phyloP scores from a whole-genome alignment of 2,329 filamentous ascomycete genomes.

The Aphanoascus verrucosus region DNA sequence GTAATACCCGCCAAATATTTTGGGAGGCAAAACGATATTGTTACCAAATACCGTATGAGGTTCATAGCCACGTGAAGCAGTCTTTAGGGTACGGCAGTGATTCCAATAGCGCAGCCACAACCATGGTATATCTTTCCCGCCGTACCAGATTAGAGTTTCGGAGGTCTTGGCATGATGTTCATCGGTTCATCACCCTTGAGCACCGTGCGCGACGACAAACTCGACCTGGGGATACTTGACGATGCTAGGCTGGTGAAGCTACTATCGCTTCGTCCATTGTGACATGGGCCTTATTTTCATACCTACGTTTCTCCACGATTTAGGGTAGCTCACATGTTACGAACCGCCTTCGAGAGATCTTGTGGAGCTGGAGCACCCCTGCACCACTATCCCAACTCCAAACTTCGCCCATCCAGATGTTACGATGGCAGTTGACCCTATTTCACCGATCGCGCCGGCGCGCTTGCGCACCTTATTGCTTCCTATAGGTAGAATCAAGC shows the following conservation, averaged over 20 bases:
- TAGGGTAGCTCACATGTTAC: not conserved
- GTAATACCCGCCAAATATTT: too few relatives aligned
- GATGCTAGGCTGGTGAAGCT: not conserved
- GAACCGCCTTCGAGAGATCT: not conserved
- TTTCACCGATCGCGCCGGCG: constrained; percentile 83
- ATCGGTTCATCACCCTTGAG: too few relatives aligned
- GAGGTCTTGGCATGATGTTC: too few relatives aligned
- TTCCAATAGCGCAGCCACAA: too few relatives aligned
- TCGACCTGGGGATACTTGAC: too few relatives aligned
- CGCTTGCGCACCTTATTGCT: constrained; percentile 79
- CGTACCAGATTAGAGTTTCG: too few relatives aligned
- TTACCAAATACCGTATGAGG: too few relatives aligned
- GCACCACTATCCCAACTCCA: not conserved
- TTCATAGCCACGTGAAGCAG: too few relatives aligned
- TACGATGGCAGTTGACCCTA: constrained; percentile 76
- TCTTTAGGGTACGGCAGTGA: too few relatives aligned
- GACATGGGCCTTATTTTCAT: not conserved
- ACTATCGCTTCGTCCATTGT: not conserved
- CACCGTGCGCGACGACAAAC: too few relatives aligned
- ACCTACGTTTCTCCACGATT: not conserved
- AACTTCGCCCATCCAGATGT: constrained; percentile 4
- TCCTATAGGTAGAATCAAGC: constrained; percentile 75
- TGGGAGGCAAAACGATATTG: too few relatives aligned
- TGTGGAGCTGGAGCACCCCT: not conserved
- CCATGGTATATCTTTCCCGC: too few relatives aligned